Evolutionary conservation across 1,284 basidiomycete genomes (phyloP).

Genomic region (Cryptococcus neoformans): DNA sequence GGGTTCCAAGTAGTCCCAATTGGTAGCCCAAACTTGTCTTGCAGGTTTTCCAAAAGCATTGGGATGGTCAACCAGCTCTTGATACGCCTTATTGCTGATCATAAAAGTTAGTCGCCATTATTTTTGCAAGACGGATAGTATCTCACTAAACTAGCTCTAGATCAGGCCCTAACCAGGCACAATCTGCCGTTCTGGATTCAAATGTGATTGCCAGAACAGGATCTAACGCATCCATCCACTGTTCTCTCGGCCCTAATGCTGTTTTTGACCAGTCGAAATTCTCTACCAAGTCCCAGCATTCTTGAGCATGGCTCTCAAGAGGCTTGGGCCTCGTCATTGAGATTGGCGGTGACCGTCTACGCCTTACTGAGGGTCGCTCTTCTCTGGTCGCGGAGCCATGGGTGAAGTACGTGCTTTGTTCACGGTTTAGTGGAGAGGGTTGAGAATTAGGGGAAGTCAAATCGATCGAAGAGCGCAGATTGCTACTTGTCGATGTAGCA

Average conservation of each 20-base stretch:
- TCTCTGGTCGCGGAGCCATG: neutral
- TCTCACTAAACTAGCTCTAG: constrained; percentile 34
- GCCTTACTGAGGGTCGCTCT: neutral
- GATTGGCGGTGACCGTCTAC: constrained; percentile 1
- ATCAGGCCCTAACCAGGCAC: constrained; percentile 37
- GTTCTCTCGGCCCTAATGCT: constrained; percentile 23
- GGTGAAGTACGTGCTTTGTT: neutral
- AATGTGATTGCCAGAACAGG: constrained; percentile 29
- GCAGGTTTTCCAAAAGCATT: constrained; percentile 26
- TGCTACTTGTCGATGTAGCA: constrained; percentile 6
- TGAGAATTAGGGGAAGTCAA: constrained; percentile 2
- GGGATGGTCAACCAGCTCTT: constrained; percentile 28
- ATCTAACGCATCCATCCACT: constrained; percentile 29
- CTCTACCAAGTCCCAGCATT: constrained; percentile 27
- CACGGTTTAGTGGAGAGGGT: neutral
- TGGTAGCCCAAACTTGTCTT: constrained; percentile 24
- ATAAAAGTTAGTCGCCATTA: neutral
- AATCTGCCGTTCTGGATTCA: constrained; percentile 23
- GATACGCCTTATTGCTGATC: constrained; percentile 32
- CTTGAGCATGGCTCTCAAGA: constrained; percentile 6
- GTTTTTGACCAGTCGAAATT: constrained; percentile 34
- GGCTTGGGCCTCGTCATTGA: neutral
- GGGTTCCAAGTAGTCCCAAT: constrained; percentile 27
- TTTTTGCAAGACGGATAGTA: neutral
- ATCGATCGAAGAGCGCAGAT: constrained; percentile 1